Base-by-base conservation (phyloP, 2,329 filamentous ascomycete genomes). In the Epichloe gansuensis region DNA sequence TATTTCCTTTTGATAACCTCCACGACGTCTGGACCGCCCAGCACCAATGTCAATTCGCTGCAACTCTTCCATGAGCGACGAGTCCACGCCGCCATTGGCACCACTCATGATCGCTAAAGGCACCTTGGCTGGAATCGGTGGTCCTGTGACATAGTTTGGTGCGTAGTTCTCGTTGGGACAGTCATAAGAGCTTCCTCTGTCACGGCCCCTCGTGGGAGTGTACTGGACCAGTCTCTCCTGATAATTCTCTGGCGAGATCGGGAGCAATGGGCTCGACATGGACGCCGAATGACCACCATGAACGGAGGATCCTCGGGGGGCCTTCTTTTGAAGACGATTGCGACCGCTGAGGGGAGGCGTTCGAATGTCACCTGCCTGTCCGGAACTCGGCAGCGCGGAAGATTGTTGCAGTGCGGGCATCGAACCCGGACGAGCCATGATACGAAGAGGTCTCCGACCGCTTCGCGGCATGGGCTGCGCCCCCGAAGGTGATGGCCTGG, bases 61-160 rank as follows among this genome's bases (percentile, higher is more conserved):
- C 74, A 90, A 77, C 68, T 90, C 86, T 56, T 87, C 74, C 66
- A 85, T 77, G 50, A 90, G 68, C 21, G 83, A 79, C 66, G 78
- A 72, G 52, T 75, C 74, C 27, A 68, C 65, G 15, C 64, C 68
- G 49, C 65, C 69, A 36, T 68, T 67, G 5, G 65, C 67, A 35
- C 69, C 72, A 55, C 70, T 75, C 69, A 72, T 75, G n/a, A 66
- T 51, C 27, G 63, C 62, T 23, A 85, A 65, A 1, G 84, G 82
- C 8, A 87, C 71, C 67, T 88, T 88, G n/a, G 82, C 82, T 3
- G 85, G 84, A 47, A 87, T 75, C 0, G 81, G 79, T 12, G 84
- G 84, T 0, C 64, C 67, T 13, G 61, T 60, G 2, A 62, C 65
- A 47, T 71, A 69, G 21, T 68, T 58, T 1, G 71, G 70, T 2